phyloP scores from a whole-genome alignment of 495 filamentous ascomycete species.

The Tricharina praecox region DNA sequence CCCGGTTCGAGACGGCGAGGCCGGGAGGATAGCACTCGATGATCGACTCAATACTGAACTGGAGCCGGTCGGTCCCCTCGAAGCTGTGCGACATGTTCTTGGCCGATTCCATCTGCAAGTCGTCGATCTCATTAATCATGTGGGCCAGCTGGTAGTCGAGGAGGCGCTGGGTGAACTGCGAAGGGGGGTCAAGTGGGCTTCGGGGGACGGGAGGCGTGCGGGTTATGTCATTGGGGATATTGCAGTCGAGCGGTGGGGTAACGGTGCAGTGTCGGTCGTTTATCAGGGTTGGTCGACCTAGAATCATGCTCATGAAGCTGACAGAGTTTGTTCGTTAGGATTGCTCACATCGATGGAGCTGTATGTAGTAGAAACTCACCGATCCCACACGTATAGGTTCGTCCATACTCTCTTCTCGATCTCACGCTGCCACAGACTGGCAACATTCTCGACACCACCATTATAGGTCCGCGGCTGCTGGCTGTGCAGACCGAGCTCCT shows the following conservation, averaged over 20 bases:
- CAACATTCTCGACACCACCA: constrained; percentile 10
- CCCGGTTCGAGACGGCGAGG: constrained; percentile 37
- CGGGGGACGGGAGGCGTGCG: constrained; percentile 25
- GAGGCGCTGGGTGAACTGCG: constrained; percentile 26
- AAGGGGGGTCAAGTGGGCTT: constrained; percentile 27
- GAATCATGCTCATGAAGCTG: constrained; percentile 36
- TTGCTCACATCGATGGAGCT: constrained; percentile 7
- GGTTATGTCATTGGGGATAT: constrained; percentile 27
- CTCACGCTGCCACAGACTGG: constrained; percentile 39
- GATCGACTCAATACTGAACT: constrained; percentile 34
- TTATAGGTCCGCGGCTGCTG: constrained; percentile 23
- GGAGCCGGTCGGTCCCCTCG: constrained; percentile 36
- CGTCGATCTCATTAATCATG: constrained; percentile 25
- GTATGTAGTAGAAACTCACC: constrained; percentile 28
- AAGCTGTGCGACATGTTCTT: constrained; percentile 30
- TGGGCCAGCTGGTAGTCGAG: constrained; percentile 22
- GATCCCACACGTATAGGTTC: constrained; percentile 41
- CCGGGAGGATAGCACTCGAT: constrained; percentile 34
- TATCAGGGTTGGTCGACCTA: constrained; percentile 41
- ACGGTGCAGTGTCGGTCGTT: constrained; percentile 32
- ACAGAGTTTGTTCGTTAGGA: constrained; percentile 1
- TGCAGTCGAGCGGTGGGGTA: constrained; percentile 27
- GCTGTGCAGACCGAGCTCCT: constrained; percentile 45
- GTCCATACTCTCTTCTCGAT: constrained; percentile 39
- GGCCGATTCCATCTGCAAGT: constrained; percentile 18